These are phyloP conservation scores for Atalantia buxifolia DNA, from an alignment of 345 rosid genomes.

Conservation along the genomic window DNA sequence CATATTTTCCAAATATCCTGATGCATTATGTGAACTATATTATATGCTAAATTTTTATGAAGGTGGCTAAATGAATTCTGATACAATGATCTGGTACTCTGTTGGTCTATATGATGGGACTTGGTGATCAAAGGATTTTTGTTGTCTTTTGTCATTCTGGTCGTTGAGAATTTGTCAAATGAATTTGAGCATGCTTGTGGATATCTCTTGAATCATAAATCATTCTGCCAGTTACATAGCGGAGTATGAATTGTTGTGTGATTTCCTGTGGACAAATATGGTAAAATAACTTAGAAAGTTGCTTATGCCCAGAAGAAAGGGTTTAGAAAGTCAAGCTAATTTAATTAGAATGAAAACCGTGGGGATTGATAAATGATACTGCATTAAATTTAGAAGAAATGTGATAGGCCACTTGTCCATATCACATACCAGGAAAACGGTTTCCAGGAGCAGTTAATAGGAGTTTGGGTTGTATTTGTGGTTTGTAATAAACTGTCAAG, in stretches of 20 bases:
- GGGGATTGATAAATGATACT: neutral
- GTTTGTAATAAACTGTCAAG: too few relatives aligned
- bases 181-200: neutral
- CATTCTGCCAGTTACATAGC: neutral
- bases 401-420: too few relatives aligned
- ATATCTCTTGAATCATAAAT: neutral
- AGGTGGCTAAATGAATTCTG: neutral
- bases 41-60: neutral
- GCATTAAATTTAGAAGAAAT: neutral
- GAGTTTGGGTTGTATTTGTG: too few relatives aligned
- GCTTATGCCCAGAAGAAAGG: neutral
- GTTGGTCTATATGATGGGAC: neutral
- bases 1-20: neutral
- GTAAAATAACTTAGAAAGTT: neutral
- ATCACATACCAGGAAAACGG: too few relatives aligned
- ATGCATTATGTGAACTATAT: neutral
- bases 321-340: neutral
- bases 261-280: neutral
- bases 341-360: neutral
- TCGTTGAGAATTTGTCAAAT: neutral
- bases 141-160: neutral
- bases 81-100: neutral
- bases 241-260: neutral
- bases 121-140: neutral
- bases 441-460: too few relatives aligned